Base-by-base conservation (phyloP, 1,139 yeast species). In the Hyphopichia burtonii region DNA sequence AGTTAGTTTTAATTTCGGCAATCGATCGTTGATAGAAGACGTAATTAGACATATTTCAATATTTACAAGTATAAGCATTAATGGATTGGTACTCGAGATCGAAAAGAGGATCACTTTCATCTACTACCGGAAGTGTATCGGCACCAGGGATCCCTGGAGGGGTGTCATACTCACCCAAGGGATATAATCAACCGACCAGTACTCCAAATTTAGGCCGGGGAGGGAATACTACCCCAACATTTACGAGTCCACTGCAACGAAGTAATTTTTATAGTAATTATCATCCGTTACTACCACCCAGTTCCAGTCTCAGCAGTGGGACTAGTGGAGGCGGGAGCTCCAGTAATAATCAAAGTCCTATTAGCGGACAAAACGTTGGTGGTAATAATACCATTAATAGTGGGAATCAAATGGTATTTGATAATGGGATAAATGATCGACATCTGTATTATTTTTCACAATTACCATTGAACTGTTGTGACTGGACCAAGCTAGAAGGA, bases 401-500 rank as follows among this genome's bases (percentile, higher is more conserved):
- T 15, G 27, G 27, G 8, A 33, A 33, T 33, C 25, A 33, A n/a
- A 33, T 19, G 25, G 16, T 19, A 12, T 19, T 19, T 20, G 27
- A 19, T 12, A 10, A 20, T 33, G 33, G 31, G 15, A 37, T 28
- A 37, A 56, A 8, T 18, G 64, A 67, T 12, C 55, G 82, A 30
- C 66, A 76, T 5, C 82, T 87, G 5, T 76, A 74, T 52, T 84
- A 74, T 54, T 79, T 78, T 45, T 71, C 86, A 0, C 76, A 76
- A 40, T 72, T 74, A 59, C 93, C 94, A 1, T 64, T 87, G 17
- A 84, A 76, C 53, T 75, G 83, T 25, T 66, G 80, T 20, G 94
- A 84, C 55, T 87, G 96, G 96, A 61, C 78, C 7, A 56, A 58
- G 30, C 46, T 63, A 15, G 59, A 61, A 2, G 61, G 64, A 17